phyloP scores from a whole-genome alignment of 495 filamentous ascomycete species.

The Aspergillus steynii region DNA sequence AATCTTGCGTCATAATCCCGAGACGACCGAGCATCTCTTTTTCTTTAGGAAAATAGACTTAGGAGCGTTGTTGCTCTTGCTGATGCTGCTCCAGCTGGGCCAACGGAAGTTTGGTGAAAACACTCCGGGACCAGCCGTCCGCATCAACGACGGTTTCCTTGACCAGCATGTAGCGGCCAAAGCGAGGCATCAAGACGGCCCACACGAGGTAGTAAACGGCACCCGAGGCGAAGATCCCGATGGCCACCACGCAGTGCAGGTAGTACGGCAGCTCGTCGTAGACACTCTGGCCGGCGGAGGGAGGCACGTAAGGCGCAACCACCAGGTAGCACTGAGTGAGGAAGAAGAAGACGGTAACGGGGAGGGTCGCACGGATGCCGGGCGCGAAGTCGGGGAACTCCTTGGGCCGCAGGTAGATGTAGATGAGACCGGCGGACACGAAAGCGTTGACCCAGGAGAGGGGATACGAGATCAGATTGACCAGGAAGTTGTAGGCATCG shows the following conservation, averaged over 20 bases:
- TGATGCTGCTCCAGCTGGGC: slow-evolving; percentile 9
- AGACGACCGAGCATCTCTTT: not conserved
- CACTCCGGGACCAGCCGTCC: slow-evolving; percentile 53
- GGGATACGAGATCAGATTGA: slow-evolving; percentile 63
- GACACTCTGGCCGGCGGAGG: slow-evolving; percentile 56
- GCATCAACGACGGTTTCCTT: slow-evolving; percentile 57
- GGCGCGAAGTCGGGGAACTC: slow-evolving; percentile 40
- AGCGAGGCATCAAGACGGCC: slow-evolving; percentile 53
- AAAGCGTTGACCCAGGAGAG: slow-evolving; percentile 61
- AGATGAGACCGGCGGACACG: slow-evolving; percentile 56
- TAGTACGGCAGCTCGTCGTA: slow-evolving; percentile 66
- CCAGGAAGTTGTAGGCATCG: slow-evolving; percentile 64
- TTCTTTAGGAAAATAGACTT: not conserved
- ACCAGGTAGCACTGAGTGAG: slow-evolving; percentile 59
- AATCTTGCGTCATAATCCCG: slow-evolving; percentile 18
- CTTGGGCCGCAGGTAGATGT: slow-evolving; percentile 54
- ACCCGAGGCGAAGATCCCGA: slow-evolving; percentile 56
- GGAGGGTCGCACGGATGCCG: slow-evolving; percentile 34
- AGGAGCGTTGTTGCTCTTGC: not conserved
- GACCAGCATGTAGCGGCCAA: slow-evolving; percentile 58
- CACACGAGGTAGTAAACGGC: slow-evolving; percentile 58
- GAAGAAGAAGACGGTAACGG: slow-evolving; percentile 57
- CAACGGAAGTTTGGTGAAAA: slow-evolving; percentile 33
- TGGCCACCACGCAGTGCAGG: slow-evolving; percentile 59
- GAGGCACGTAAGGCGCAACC: slow-evolving; percentile 66